Evolutionary conservation across 2,329 filamentous ascomycete genomes (phyloP).

Genomic region (Trichoderma atrobrunneum): DNA sequence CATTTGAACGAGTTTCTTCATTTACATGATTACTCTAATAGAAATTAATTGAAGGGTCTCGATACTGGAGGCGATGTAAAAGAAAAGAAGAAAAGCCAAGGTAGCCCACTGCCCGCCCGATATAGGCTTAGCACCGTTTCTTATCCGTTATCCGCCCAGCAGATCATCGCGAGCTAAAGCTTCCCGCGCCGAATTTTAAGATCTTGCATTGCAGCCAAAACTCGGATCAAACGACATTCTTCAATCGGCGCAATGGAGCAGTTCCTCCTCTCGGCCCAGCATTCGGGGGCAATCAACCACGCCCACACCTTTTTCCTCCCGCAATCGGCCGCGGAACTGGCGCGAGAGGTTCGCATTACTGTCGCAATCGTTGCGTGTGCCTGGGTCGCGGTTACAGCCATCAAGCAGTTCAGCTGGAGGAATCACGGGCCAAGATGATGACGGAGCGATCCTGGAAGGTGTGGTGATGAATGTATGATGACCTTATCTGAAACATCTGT

Average conservation of each 20-base stretch:
- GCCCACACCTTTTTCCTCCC: conserved; percentile 23
- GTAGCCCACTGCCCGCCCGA: neutral
- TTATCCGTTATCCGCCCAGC: neutral
- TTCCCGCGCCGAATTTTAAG: neutral
- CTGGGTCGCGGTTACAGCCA: conserved; percentile 24
- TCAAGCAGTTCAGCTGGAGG: conserved; percentile 18
- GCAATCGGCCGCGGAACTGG: conserved; percentile 19
- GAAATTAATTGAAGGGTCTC: fast-evolving
- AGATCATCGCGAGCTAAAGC: neutral
- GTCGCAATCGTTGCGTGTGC: conserved; percentile 25
- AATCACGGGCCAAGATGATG: neutral
- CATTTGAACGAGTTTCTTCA: neutral
- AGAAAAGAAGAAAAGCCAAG: neutral
- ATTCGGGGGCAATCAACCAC: conserved; percentile 23
- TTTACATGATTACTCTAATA: neutral
- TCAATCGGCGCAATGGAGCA: conserved; percentile 22
- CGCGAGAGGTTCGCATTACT: conserved; percentile 23
- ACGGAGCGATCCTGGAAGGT: neutral
- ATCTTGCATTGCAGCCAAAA: neutral
- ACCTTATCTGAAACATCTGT: neutral
- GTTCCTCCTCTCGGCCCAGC: conserved; percentile 24
- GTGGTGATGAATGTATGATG: neutral
- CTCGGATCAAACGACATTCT: neutral
- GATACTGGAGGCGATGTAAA: no score
- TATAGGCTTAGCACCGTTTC: neutral